Conservation (phyloP, 192 early-diverging fungal genomes). For the Backusella westeae region DNA sequence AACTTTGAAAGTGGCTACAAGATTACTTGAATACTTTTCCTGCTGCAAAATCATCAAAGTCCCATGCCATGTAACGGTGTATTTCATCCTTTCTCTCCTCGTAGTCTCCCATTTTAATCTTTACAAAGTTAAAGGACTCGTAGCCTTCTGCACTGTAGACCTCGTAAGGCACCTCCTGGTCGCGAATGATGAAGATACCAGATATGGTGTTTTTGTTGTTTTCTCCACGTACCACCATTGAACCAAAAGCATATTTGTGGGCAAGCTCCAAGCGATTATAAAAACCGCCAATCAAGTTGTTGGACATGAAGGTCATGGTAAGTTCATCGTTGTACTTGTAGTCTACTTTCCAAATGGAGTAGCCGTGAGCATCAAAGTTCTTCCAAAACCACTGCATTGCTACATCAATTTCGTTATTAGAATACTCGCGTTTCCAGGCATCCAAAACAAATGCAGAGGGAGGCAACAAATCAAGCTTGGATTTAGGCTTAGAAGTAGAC, state of each 20-base stretch:
- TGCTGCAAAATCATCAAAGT: slow-evolving; percentile 70
- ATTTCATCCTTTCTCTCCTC: slow-evolving; percentile 57
- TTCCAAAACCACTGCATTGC: slow-evolving; percentile 95
- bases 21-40: slow-evolving; percentile 86
- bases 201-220: slow-evolving; percentile 87
- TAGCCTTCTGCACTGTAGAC: slow-evolving; percentile 77
- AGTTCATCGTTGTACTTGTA: slow-evolving; percentile 98
- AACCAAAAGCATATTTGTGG: slow-evolving; percentile 93
- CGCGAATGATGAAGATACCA: slow-evolving; percentile 94
- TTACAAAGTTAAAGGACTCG: slow-evolving; percentile 82
- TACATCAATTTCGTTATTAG: slow-evolving; percentile 89
- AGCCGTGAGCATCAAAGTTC: slow-evolving; percentile 82
- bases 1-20: background rate
- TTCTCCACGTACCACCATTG: slow-evolving; percentile 76
- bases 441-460: slow-evolving; percentile 80
- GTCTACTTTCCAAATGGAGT: slow-evolving; percentile 87
- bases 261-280: slow-evolving; percentile 88
- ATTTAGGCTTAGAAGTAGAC: slow-evolving; percentile 87
- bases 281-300: slow-evolving; percentile 93
- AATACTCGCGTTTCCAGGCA: slow-evolving; percentile 97
- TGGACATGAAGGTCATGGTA: slow-evolving; percentile 85
- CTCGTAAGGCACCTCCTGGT: slow-evolving; percentile 75
- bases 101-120: slow-evolving; percentile 57
- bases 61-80: slow-evolving; percentile 78
- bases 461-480: slow-evolving; percentile 83